Conservation (phyloP, 768 basidiomycete species). For the Boletus subparvulus region DNA sequence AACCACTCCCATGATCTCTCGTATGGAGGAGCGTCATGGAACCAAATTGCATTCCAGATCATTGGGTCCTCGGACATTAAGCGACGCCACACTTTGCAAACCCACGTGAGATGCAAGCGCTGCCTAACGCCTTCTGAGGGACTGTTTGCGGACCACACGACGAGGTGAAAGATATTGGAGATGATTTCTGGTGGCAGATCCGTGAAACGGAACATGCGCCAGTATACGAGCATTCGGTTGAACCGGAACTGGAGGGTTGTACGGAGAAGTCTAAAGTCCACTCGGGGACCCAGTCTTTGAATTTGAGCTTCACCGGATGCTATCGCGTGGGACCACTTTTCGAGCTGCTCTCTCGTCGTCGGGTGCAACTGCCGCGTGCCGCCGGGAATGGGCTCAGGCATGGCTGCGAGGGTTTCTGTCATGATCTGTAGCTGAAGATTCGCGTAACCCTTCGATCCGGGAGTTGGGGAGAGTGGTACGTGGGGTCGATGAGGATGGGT, state of each 20-base stretch:
- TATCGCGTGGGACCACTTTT: slow-evolving; percentile 19
- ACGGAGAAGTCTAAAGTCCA: slow-evolving; percentile 11
- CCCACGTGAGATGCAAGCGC: slow-evolving; percentile 56
- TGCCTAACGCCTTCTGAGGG: slow-evolving; percentile 35
- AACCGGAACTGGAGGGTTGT: slow-evolving; percentile 20
- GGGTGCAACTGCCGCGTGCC: not conserved
- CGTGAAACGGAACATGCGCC: slow-evolving; percentile 54
- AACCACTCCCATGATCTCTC: slow-evolving; percentile 56
- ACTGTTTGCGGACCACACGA: slow-evolving; percentile 50
- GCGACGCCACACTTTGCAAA: slow-evolving; percentile 56
- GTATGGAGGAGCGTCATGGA: slow-evolving; percentile 51
- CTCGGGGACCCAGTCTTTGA: slow-evolving; percentile 16
- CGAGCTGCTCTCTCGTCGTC: not conserved
- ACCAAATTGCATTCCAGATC: slow-evolving; percentile 67
- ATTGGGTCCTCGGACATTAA: slow-evolving; percentile 48
- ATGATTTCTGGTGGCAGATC: slow-evolving; percentile 68
- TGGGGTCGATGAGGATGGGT: not conserved
- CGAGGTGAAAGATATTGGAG: slow-evolving; percentile 58
- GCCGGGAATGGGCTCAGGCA: slow-evolving; percentile 18
- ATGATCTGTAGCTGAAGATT: slow-evolving; percentile 20
- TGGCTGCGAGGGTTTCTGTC: slow-evolving; percentile 14
- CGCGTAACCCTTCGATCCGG: slow-evolving; percentile 20
- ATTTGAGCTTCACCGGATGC: slow-evolving; percentile 22
- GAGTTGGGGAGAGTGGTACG: slow-evolving; percentile 11
- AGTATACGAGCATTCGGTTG: slow-evolving; percentile 29